Evolutionary conservation across 1,284 basidiomycete species (phyloP).

Genomic region (Ustilago trichophora): DNA sequence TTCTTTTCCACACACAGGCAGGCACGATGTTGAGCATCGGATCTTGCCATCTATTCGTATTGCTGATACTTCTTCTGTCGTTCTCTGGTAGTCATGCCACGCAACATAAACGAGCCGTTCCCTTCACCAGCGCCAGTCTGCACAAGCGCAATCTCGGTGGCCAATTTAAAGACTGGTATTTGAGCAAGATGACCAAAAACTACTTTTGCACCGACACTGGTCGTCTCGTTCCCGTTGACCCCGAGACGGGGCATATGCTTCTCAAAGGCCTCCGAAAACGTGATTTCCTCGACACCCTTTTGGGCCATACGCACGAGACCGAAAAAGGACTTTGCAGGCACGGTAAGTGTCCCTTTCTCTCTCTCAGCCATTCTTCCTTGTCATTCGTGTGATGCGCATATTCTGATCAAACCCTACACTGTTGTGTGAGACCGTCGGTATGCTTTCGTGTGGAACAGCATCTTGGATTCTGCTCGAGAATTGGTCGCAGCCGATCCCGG

Average conservation of each 20-base stretch:
- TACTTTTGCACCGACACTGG: conserved; percentile 32
- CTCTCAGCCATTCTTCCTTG: neutral
- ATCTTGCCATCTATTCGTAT: neutral
- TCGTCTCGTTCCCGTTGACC: conserved; percentile 41
- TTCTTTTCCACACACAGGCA: neutral
- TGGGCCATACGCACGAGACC: conserved; percentile 9
- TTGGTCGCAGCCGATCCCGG: conserved; percentile 44
- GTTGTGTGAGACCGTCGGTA: too few species aligned
- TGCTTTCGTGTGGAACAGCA: too few species aligned
- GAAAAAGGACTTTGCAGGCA: conserved; percentile 24
- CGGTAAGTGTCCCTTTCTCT: conserved; percentile 14
- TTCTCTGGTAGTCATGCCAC: neutral
- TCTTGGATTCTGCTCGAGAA: conserved; percentile 26
- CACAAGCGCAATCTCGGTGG: conserved; percentile 33
- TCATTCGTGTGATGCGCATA: too few species aligned
- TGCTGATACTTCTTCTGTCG: too few species aligned
- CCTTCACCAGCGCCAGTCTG: neutral
- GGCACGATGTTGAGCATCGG: neutral
- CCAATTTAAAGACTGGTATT: conserved; percentile 33
- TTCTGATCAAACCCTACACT: too few species aligned
- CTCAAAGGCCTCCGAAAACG: conserved; percentile 22
- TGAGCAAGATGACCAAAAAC: conserved; percentile 24
- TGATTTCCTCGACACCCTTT: conserved; percentile 7
- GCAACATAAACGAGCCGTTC: conserved; percentile 2
- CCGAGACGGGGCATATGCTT: conserved; percentile 37